Evolutionary conservation across 805 yeast species (phyloP).

Genomic region (Candida chilensis): DNA sequence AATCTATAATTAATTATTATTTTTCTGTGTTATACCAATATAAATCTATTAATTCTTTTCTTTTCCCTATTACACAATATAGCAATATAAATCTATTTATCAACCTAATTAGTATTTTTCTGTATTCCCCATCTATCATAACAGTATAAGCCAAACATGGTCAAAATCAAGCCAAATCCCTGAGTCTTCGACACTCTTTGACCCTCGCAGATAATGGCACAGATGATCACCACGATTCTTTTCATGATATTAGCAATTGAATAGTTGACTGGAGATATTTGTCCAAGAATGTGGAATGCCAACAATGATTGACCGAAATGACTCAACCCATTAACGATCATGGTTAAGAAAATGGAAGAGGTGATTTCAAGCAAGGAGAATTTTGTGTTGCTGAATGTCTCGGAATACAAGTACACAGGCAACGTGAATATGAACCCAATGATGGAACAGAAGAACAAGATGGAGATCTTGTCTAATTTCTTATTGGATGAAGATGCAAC

Average conservation of each 20-base stretch:
- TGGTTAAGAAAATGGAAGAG: constrained; percentile 20
- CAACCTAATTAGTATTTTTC: no score
- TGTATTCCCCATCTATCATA: constrained; percentile 66
- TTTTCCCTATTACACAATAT: no score
- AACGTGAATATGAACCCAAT: constrained; percentile 61
- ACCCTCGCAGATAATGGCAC: constrained; percentile 60
- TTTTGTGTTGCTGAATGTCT: constrained; percentile 20
- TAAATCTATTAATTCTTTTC: no score
- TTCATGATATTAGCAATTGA: constrained; percentile 73
- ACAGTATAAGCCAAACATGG: constrained; percentile 47
- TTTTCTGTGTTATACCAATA: no score
- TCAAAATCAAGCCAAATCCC: constrained; percentile 34
- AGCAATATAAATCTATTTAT: no score
- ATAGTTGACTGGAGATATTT: constrained; percentile 67
- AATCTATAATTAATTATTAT: no score
- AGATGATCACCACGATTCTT: constrained; percentile 59
- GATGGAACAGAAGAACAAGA: constrained; percentile 60
- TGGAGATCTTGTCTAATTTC: constrained; percentile 63
- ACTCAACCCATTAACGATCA: constrained; percentile 53
- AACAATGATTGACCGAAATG: constrained; percentile 68
- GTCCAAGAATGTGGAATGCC: constrained; percentile 70
- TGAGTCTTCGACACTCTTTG: no score
- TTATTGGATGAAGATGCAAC: no score
- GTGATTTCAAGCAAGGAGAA: constrained; percentile 21
- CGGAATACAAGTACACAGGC: constrained; percentile 57